Conservation (phyloP, 352 stramenopile genomes). For the Phytopythium vexans region DNA sequence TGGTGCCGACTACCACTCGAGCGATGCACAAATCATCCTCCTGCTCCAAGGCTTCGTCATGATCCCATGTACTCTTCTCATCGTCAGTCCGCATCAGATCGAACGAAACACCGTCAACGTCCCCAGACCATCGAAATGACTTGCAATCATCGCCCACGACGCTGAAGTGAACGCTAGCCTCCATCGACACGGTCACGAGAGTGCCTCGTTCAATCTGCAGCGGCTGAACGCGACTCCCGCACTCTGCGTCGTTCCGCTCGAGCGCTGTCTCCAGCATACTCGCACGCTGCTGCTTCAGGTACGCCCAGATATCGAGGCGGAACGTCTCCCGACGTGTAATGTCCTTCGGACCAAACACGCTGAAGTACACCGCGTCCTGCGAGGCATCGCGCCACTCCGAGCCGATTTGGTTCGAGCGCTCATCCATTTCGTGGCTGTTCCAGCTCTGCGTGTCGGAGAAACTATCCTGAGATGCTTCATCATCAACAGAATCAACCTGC, state of each 20-base stretch:
- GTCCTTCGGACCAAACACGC: conserved; percentile 47
- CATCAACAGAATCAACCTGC: conserved; percentile 8
- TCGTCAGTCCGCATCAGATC: conserved; percentile 35
- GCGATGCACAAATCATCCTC: conserved; percentile 43
- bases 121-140: conserved; percentile 60
- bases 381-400: conserved; percentile 2
- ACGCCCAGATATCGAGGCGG: conserved; percentile 69
- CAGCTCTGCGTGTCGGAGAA: too few species aligned
- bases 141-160: conserved; percentile 51
- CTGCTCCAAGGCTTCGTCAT: conserved; percentile 9
- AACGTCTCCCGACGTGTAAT: conserved; percentile 42
- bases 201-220: conserved; percentile 53
- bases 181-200: conserved; percentile 59
- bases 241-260: conserved; percentile 47
- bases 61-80: conserved; percentile 3
- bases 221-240: conserved; percentile 41
- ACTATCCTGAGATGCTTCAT: too few species aligned
- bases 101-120: conserved; percentile 62
- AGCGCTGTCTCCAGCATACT: conserved; percentile 62
- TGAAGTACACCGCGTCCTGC: conserved; percentile 50
- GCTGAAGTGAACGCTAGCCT: conserved; percentile 30
- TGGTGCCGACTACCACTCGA: conserved; percentile 50
- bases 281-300: conserved; percentile 53
- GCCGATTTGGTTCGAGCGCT: background rate
- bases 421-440: too few species aligned